Percentiles rank a stretch among this genome's conserved stretches.
These are phyloP conservation scores for Pyricularia sp. DNA, from an alignment of 2,329 filamentous ascomycete genomes.

Conservation along the genomic window DNA sequence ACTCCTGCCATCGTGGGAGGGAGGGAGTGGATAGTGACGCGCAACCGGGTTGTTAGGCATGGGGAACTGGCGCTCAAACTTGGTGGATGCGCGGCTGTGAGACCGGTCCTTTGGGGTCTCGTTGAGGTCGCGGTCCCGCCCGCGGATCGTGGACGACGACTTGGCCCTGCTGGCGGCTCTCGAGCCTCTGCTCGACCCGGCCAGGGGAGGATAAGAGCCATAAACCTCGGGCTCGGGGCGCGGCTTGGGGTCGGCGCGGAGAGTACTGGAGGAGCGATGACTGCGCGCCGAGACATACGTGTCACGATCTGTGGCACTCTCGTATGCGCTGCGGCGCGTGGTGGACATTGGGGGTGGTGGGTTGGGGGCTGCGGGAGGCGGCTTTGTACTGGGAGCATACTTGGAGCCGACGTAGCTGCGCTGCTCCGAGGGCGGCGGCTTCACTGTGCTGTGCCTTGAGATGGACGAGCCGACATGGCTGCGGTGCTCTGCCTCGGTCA, in stretches of 20 bases:
- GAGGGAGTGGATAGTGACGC: conserved; percentile 6
- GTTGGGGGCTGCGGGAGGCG: neutral
- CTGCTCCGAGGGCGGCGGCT: conserved; percentile 8
- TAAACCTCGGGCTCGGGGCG: conserved; percentile 7
- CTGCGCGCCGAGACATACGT: conserved; percentile 35
- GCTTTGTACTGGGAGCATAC: conserved; percentile 8
- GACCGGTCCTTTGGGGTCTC: neutral
- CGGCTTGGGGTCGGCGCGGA: conserved; percentile 16
- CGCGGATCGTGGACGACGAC: neutral
- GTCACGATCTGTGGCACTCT: conserved; percentile 24
- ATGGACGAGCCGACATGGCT: conserved; percentile 29
- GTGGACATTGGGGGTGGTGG: neutral
- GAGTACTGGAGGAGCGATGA: conserved; percentile 25
- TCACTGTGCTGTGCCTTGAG: neutral
- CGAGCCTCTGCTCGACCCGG: conserved; percentile 15
- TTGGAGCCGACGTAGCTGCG: conserved; percentile 15
- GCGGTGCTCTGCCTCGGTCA: conserved; percentile 30
- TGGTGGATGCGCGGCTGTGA: neutral
- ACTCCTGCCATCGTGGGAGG: neutral
- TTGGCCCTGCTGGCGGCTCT: conserved; percentile 18
- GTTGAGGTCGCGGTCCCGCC: conserved; percentile 9
- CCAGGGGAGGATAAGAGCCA: conserved; percentile 19
- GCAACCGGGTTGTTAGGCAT: neutral
- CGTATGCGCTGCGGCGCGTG: conserved; percentile 13
- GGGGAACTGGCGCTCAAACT: neutral